Conservation (phyloP, 352 stramenopile genomes). For the Phytophthora idaei region DNA sequence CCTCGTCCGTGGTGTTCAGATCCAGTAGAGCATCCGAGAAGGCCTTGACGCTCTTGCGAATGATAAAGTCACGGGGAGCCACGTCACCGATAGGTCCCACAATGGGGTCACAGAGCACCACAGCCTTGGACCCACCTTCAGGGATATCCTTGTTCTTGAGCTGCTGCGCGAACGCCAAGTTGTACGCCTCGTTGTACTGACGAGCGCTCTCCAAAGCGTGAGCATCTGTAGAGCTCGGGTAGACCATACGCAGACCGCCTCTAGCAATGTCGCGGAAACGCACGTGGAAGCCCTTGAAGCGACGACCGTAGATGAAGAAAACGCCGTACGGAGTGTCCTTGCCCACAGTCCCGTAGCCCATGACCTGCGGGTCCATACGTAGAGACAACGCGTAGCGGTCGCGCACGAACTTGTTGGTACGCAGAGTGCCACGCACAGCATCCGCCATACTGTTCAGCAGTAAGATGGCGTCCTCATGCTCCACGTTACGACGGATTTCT, state of each 20-base stretch:
- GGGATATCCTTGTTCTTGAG: slow-evolving; percentile 91
- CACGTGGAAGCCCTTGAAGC: slow-evolving; percentile 94
- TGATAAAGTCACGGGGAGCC: slow-evolving; percentile 85
- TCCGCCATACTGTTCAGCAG: slow-evolving; percentile 84
- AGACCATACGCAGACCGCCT: slow-evolving; percentile 80
- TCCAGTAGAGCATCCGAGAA: slow-evolving; percentile 91
- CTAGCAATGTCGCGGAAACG: slow-evolving; percentile 86
- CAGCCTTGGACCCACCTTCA: slow-evolving; percentile 84
- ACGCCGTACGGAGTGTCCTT: slow-evolving; percentile 95
- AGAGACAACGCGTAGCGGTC: slow-evolving; percentile 84
- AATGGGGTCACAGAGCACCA: slow-evolving; percentile 81
- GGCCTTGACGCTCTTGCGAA: slow-evolving; percentile 97
- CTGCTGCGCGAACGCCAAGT: slow-evolving; percentile 85
- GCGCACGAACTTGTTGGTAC: slow-evolving; percentile 85
- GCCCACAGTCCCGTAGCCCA: slow-evolving; percentile 80
- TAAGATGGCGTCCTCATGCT: slow-evolving; percentile 74
- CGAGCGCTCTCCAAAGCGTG: slow-evolving; percentile 70
- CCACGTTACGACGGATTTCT: slow-evolving; percentile 77
- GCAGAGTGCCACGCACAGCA: slow-evolving; percentile 72
- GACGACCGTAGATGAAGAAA: slow-evolving; percentile 96
- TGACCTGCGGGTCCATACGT: slow-evolving; percentile 78
- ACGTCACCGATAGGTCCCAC: slow-evolving; percentile 76
- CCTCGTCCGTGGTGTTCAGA: slow-evolving; percentile 76
- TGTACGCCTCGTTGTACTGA: slow-evolving; percentile 88
- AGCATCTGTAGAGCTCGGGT: slow-evolving; percentile 64